Base-by-base conservation (phyloP, 2,329 filamentous ascomycete species). In the Sordariomycetes sp. region DNA sequence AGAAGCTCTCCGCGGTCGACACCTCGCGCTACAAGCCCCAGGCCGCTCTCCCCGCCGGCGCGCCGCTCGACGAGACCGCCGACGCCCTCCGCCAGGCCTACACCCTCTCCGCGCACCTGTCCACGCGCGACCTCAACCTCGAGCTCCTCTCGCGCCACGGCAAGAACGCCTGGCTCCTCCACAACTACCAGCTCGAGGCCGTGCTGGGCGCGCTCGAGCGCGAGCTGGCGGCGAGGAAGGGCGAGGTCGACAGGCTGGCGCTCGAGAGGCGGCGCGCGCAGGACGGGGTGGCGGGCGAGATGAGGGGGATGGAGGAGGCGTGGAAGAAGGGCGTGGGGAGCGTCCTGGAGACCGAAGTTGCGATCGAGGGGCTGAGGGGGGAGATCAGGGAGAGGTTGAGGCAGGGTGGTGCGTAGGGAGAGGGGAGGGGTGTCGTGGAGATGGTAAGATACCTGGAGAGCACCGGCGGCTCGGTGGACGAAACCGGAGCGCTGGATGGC, bases 111-210 rank as follows among this genome's bases (percentile, higher is more conserved):
- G 68, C 75, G n/a, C 82, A 84, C 70, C 75, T 85, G 14, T 63
- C 69, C 14, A 66, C 72, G n/a, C 79, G 82, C 3, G 69, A 74
- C 40, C 65, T 76, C 35, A 78, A 83, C 71, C 81, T 96, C 20
- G 75, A 78, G 1, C 78, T 96, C n/a, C 81, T 96, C 22, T 89
- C 94, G 65, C 79, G 79, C 55, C 86, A 86, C 71, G 94, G 93
- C 64, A 90, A 90, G 73, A 96, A 96, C 70, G 87, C 90, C 11
- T 97, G 94, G 93, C 78, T 99, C 58, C 80, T 96, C 10, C 83
- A 83, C 6, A 99, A 99, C 71, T 83, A 86, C 65, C 84, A 89
- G 64, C 71, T 91, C 22, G 93, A 97, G 72, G 82, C 83, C 51
- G 72, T 95, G 56, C 64, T 73, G 24, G 79, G 79, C 55, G 71